These are phyloP conservation scores for Chimonanthus praecox DNA, from an alignment of 164 flowering plant species.

Conservation along the genomic window DNA sequence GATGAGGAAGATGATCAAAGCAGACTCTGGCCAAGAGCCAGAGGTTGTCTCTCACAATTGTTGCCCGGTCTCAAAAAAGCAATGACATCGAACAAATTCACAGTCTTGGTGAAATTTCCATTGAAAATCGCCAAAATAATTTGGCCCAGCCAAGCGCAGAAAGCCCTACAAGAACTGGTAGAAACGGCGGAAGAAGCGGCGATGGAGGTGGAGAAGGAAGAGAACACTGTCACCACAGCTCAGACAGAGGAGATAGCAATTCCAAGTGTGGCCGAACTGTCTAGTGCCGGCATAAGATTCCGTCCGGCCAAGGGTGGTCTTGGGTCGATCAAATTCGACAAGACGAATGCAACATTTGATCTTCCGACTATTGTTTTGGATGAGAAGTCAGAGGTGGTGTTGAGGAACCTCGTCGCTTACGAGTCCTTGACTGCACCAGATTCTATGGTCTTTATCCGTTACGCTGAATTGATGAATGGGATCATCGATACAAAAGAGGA, in stretches of 20 bases:
- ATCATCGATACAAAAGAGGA: constrained; percentile 9
- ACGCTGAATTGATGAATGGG: constrained; percentile 10
- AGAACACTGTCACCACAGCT: background rate
- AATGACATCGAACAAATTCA: background rate
- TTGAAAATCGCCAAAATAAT: background rate
- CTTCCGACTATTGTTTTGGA: constrained; percentile 9
- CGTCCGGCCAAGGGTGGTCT: background rate
- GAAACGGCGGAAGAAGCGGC: background rate
- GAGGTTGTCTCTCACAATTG: too few relatives aligned
- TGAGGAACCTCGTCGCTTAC: constrained; percentile 10
- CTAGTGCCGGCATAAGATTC: constrained; percentile 2
- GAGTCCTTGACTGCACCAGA: constrained; percentile 2
- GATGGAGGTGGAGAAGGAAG: background rate
- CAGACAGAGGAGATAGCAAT: constrained; percentile 7
- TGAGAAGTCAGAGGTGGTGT: background rate
- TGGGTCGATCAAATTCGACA: constrained; percentile 7
- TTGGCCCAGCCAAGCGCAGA: background rate
- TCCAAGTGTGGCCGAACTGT: constrained; percentile 8
- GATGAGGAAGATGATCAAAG: background rate
- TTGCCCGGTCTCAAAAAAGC: background rate
- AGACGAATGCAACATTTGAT: background rate
- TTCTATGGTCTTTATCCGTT: background rate
- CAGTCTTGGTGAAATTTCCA: background rate
- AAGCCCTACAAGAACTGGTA: background rate
- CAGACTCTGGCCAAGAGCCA: background rate